Evolutionary conservation across 768 basidiomycete genomes (phyloP).

Genomic region (Kwoniella dendrophila): DNA sequence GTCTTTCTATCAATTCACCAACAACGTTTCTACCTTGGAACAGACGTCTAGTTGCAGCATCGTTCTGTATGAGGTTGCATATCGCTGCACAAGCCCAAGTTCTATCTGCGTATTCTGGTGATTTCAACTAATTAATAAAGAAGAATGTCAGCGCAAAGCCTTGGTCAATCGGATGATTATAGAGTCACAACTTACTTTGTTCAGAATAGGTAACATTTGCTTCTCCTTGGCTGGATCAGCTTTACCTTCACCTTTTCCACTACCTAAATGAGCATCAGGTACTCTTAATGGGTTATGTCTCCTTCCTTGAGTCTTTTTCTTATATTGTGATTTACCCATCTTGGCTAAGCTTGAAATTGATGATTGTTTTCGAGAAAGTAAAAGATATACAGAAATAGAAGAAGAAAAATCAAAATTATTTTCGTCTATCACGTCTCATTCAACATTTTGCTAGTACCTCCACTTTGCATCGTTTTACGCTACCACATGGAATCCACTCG

Average conservation of each 20-base stretch:
- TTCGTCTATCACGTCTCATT: too few relatives aligned
- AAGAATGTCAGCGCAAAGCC: constrained; percentile 3
- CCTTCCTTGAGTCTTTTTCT: constrained; percentile 73
- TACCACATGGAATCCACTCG: too few relatives aligned
- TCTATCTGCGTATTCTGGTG: constrained; percentile 70
- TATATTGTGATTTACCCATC: constrained; percentile 85
- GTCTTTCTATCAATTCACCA: constrained; percentile 77
- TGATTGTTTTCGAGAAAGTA: background rate
- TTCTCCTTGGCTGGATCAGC: constrained; percentile 70
- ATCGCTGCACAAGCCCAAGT: constrained; percentile 96
- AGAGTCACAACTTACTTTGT: constrained; percentile 66
- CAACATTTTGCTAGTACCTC: too few relatives aligned
- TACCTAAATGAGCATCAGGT: constrained; percentile 85
- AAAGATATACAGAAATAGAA: background rate
- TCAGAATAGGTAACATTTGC: constrained; percentile 81
- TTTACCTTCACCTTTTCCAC: constrained; percentile 67
- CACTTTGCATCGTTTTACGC: too few relatives aligned
- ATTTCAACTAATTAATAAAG: constrained; percentile 44
- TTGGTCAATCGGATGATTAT: too few relatives aligned
- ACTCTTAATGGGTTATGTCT: constrained; percentile 93
- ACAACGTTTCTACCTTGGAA: constrained; percentile 90
- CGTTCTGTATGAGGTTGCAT: constrained; percentile 93
- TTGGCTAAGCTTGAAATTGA: too few relatives aligned
- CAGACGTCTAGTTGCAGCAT: constrained; percentile 84
- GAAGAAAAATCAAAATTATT: constrained; percentile 9